Base-by-base conservation (phyloP, 169 alveolate genomes). In the Condylostoma magnum region DNA sequence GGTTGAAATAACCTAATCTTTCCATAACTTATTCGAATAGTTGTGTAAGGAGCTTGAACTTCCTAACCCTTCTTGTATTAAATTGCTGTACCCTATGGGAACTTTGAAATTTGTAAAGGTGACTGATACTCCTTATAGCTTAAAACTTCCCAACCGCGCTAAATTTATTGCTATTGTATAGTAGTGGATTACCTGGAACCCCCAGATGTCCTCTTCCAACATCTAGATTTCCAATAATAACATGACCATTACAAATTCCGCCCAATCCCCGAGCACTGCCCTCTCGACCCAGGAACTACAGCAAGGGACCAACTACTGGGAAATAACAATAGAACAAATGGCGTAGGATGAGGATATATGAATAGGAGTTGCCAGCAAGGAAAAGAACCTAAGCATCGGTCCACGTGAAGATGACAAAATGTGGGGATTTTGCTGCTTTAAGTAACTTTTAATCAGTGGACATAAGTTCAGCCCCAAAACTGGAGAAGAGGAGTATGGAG, bases 251-350 rank as follows among this genome's bases (percentile, higher is more conserved):
- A 52, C 10, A 66, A 72, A 18, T 72, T 56, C 38, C 28, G 48
- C 25, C 34, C 80, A 0, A 56, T 72, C 2, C 44, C 58, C 22
- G 72, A 74, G n/a, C 56, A 67, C 10, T 1, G 56, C 36, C 51
- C 58, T 12, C 20, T 72, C 22, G 27, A 25, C 27, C 52, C 76
- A 18, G 76, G 82, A 27, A 48, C 25, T 10, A n/a, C n/a, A n/a
- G n/a, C n/a, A n/a, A n/a, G n/a, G n/a, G n/a, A n/a, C n/a, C n/a
- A 56, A 50, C 25, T 48, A 60, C 36, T 74, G 82, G 76, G 82
- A 60, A 51, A 53, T 74, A n/a, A 74, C 50, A 43, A 52, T 74
- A 6, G 76, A 74, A 27, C 44, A 38, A 43, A 44, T 31, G 58
- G 69, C 65, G 0, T 69, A 74, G 15, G 82, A 74, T 33, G 82